Conservation (phyloP, 768 basidiomycete species). For the Naganishia vishniacii region DNA sequence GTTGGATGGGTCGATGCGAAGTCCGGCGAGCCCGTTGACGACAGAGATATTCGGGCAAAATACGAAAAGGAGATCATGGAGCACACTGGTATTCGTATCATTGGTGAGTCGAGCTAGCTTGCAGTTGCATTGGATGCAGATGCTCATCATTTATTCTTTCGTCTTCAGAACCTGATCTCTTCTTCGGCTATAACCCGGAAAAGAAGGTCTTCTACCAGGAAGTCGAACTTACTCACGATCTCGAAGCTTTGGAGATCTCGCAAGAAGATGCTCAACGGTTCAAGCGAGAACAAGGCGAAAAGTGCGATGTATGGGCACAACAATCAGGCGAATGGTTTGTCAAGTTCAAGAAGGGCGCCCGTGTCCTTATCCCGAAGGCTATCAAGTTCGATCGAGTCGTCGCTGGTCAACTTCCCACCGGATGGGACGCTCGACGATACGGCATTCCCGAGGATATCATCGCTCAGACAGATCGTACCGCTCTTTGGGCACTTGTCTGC, state of each 20-base stretch:
- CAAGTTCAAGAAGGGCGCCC: constrained; percentile 97
- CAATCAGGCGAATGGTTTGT: constrained; percentile 94
- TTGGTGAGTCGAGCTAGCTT: constrained; percentile 77
- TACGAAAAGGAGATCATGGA: constrained; percentile 90
- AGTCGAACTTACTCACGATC: constrained; percentile 88
- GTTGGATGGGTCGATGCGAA: constrained; percentile 99
- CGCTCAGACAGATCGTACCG: constrained; percentile 83
- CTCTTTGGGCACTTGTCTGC: constrained; percentile 89
- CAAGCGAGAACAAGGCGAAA: constrained; percentile 93
- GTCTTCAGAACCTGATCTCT: constrained; percentile 81
- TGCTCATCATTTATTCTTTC: constrained; percentile 4
- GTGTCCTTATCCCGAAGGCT: constrained; percentile 86
- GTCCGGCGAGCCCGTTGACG: constrained; percentile 86
- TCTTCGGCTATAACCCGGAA: constrained; percentile 95
- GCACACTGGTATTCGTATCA: constrained; percentile 87
- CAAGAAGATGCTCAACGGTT: constrained; percentile 87
- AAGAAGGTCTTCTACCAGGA: constrained; percentile 98
- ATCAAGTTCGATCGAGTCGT: constrained; percentile 90
- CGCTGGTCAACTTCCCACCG: constrained; percentile 92
- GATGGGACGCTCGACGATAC: constrained; percentile 93
- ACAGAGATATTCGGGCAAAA: constrained; percentile 88
- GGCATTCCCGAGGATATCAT: constrained; percentile 96
- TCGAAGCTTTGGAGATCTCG: constrained; percentile 90
- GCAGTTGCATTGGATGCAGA: too few relatives aligned
- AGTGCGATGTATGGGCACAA: constrained; percentile 88